Evolutionary conservation across 2,329 filamentous ascomycete genomes (phyloP).

Genomic region (Aspergillus sp.): DNA sequence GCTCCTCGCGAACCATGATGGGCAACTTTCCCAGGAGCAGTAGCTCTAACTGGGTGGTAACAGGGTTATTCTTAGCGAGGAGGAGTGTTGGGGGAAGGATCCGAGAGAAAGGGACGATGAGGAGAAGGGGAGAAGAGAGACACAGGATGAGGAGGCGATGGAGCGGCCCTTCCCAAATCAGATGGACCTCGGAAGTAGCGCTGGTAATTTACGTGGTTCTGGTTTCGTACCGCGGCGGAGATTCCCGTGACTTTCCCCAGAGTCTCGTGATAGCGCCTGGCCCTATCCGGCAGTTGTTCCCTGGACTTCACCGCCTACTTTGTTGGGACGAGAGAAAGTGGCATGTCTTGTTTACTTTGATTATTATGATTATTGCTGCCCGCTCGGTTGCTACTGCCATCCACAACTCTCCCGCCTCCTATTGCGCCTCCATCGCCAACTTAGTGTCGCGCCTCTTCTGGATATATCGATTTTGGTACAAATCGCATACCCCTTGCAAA

Average conservation of each 20-base stretch:
- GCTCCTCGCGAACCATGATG: conserved; percentile 91
- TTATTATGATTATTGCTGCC: conserved; percentile 17
- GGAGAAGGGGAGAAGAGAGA: conserved; percentile 16
- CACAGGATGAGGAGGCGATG: conserved; percentile 11
- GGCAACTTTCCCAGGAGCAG: conserved; percentile 13
- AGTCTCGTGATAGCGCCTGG: conserved; percentile 28
- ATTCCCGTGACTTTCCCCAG: conserved; percentile 29
- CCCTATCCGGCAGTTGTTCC: conserved; percentile 23
- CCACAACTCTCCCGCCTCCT: conserved; percentile 7
- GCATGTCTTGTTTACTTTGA: conserved; percentile 41
- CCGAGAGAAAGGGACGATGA: conserved; percentile 10
- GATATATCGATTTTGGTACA: neutral
- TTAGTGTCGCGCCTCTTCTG: neutral
- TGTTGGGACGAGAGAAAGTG: conserved; percentile 15
- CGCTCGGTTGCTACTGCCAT: conserved; percentile 7
- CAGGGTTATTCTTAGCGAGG: neutral
- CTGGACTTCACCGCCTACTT: conserved; percentile 32
- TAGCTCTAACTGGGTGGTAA: conserved; percentile 5
- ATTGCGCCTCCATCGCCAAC: neutral
- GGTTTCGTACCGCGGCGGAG: conserved; percentile 21
- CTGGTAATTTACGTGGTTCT: conserved; percentile 7
- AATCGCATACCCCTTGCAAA: neutral
- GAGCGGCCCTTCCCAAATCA: conserved; percentile 28
- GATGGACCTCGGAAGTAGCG: conserved; percentile 42
- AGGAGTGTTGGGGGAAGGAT: conserved; percentile 13